A percentile compares a stretch with the other conserved stretches of the same genome.
Evolutionary conservation across 768 basidiomycete species (phyloP).

Genomic region (Lactarius sp.): DNA sequence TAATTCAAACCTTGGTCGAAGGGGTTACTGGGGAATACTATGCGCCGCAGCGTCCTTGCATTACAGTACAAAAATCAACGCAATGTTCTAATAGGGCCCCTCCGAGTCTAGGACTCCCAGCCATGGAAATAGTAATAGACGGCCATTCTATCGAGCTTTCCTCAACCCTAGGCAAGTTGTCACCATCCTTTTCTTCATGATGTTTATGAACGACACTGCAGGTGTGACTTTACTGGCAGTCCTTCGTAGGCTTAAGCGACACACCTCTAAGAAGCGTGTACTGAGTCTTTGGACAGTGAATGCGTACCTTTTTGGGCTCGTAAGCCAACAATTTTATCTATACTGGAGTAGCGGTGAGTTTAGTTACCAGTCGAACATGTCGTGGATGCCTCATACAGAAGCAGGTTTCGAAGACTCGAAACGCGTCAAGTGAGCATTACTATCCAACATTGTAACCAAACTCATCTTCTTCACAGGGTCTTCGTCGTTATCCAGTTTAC

Average conservation of each 20-base stretch:
- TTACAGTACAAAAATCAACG: no score
- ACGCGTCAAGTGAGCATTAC: background rate
- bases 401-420: background rate
- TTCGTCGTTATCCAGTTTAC: background rate
- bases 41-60: no score
- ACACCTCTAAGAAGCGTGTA: background rate
- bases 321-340: slow-evolving; percentile 2
- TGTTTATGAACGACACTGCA: background rate
- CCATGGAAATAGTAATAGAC: no score
- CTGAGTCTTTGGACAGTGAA: background rate
- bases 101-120: no score
- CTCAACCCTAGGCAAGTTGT: no score
- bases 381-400: background rate
- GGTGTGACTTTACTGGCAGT: background rate
- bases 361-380: background rate
- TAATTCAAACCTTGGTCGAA: no score
- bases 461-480: background rate
- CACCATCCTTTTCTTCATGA: no score
- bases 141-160: no score
- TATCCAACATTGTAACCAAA: background rate
- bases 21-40: no score
- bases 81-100: no score
- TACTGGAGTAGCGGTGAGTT: slow-evolving; percentile 2
- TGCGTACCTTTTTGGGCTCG: background rate
- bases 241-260: background rate